Conservation (phyloP, 1,139 yeast genomes). For the Cylindricascospora bacillispora region DNA sequence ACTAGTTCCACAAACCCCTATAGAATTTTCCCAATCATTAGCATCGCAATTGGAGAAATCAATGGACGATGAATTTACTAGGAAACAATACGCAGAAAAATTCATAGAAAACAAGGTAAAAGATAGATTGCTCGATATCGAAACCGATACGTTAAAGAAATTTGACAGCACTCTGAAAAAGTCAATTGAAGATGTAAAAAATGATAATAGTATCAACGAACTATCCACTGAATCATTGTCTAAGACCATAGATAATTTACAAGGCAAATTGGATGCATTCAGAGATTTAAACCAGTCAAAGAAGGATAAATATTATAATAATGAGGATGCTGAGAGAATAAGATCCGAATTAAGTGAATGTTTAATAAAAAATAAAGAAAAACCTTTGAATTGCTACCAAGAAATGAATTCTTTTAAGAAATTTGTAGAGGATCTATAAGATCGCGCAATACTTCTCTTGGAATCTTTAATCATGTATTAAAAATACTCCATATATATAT, state of each 20-base stretch:
- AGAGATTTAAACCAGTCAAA: slow-evolving; percentile 28
- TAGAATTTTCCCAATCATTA: slow-evolving; percentile 59
- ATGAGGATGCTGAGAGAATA: slow-evolving; percentile 38
- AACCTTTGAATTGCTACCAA: slow-evolving; percentile 79
- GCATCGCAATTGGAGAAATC: slow-evolving; percentile 60
- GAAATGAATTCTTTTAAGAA: slow-evolving; percentile 65
- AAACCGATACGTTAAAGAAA: slow-evolving; percentile 42
- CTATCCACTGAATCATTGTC: slow-evolving; percentile 26
- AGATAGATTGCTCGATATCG: slow-evolving; percentile 49
- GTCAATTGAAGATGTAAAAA: slow-evolving; percentile 27
- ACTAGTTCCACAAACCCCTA: slow-evolving; percentile 47
- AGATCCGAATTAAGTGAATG: slow-evolving; percentile 44
- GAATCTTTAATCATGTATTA: neutral
- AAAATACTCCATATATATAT: slow-evolving; percentile 2
- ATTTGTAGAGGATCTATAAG: slow-evolving; percentile 1
- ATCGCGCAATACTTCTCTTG: too few species aligned
- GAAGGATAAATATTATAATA: slow-evolving; percentile 11
- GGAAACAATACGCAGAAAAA: slow-evolving; percentile 68
- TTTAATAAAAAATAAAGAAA: slow-evolving; percentile 53
- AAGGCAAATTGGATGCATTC: slow-evolving; percentile 28
- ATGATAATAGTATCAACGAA: slow-evolving; percentile 22
- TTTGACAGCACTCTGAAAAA: slow-evolving; percentile 42
- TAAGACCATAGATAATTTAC: slow-evolving; percentile 34
- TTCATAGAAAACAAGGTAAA: slow-evolving; percentile 68
- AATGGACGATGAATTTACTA: slow-evolving; percentile 69